These are phyloP conservation scores for Teunomyces cretensis DNA, from an alignment of 805 yeast species.

Conservation along the genomic window DNA sequence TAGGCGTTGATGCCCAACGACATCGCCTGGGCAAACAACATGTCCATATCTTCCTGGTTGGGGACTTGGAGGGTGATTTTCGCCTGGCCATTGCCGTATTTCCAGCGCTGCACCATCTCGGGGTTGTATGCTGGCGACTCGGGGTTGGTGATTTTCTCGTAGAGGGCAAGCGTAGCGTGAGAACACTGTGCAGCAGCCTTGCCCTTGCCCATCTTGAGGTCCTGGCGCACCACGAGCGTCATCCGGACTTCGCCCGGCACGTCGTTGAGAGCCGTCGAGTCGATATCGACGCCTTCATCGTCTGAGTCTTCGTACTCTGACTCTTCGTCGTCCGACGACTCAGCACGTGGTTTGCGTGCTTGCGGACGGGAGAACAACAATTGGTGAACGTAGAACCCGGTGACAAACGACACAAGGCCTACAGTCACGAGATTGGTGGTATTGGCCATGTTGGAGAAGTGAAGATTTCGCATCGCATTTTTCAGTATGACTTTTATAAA, in stretches of 20 bases:
- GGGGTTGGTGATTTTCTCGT: constrained; percentile 60
- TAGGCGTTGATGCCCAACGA: constrained; percentile 75
- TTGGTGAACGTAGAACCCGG: constrained; percentile 35
- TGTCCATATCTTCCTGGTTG: constrained; percentile 68
- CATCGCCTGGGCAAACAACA: constrained; percentile 76
- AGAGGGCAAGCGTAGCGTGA: constrained; percentile 94
- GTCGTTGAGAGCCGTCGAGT: constrained; percentile 59
- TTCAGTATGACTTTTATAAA: too few relatives aligned
- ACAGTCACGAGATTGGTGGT: constrained; percentile 27
- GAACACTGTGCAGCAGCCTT: constrained; percentile 97
- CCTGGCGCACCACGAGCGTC: constrained; percentile 87
- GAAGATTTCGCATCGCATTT: not conserved
- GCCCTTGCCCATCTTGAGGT: constrained; percentile 90
- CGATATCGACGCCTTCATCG: constrained; percentile 54
- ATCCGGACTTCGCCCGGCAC: constrained; percentile 79
- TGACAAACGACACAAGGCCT: constrained; percentile 34
- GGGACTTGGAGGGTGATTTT: constrained; percentile 83
- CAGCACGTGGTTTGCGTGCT: too few relatives aligned
- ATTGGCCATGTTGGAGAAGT: constrained; percentile 7
- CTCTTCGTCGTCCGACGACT: too few relatives aligned
- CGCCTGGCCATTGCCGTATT: constrained; percentile 78
- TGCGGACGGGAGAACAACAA: constrained; percentile 6
- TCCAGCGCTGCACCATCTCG: constrained; percentile 71
- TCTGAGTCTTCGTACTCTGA: constrained; percentile 29
- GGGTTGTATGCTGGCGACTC: constrained; percentile 58